Percentiles rank a stretch among this genome's conserved stretches.
Evolutionary conservation across 495 filamentous ascomycete species (phyloP).

Genomic region (Ascobolus immersus): DNA sequence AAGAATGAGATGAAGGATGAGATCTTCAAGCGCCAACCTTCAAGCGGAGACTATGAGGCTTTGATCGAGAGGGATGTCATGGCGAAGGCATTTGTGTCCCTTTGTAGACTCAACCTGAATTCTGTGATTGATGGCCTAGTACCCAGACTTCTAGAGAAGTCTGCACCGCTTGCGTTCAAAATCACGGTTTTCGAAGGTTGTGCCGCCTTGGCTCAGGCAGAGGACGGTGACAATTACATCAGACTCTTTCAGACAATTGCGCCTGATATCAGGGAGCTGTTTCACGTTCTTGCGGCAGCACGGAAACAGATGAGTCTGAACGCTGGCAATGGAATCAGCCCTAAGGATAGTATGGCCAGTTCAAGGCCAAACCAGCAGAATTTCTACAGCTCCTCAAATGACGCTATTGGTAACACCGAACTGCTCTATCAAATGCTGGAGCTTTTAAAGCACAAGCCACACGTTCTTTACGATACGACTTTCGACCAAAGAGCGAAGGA

Average conservation of each 20-base stretch:
- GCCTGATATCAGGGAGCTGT: slow-evolving; percentile 27
- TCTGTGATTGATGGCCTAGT: slow-evolving; percentile 27
- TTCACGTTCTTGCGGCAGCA: slow-evolving; percentile 21
- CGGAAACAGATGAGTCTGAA: neutral
- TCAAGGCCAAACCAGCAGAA: slow-evolving; percentile 10
- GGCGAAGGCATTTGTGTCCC: slow-evolving; percentile 38
- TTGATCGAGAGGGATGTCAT: slow-evolving; percentile 24
- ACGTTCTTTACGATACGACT: slow-evolving; percentile 15
- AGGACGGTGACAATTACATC: slow-evolving; percentile 24
- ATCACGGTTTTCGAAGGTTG: slow-evolving; percentile 28
- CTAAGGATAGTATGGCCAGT: slow-evolving; percentile 3
- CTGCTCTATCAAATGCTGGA: slow-evolving; percentile 15
- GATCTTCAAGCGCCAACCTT: slow-evolving; percentile 29
- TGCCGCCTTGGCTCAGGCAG: slow-evolving; percentile 17
- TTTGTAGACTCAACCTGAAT: slow-evolving; percentile 31
- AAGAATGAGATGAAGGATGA: slow-evolving; percentile 38
- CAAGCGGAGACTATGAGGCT: slow-evolving; percentile 20
- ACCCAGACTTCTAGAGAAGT: slow-evolving; percentile 26
- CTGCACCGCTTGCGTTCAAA: slow-evolving; percentile 32
- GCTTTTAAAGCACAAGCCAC: slow-evolving; percentile 13
- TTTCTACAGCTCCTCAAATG: slow-evolving; percentile 9
- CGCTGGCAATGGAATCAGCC: slow-evolving; percentile 1
- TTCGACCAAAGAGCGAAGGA: too few species aligned
- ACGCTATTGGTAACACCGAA: slow-evolving; percentile 13
- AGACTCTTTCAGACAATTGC: slow-evolving; percentile 27